A percentile compares a stretch with the other conserved stretches of the same genome.
Evolutionary conservation across 805 yeast species (phyloP).

Genomic region (Saturnispora gosingensis): DNA sequence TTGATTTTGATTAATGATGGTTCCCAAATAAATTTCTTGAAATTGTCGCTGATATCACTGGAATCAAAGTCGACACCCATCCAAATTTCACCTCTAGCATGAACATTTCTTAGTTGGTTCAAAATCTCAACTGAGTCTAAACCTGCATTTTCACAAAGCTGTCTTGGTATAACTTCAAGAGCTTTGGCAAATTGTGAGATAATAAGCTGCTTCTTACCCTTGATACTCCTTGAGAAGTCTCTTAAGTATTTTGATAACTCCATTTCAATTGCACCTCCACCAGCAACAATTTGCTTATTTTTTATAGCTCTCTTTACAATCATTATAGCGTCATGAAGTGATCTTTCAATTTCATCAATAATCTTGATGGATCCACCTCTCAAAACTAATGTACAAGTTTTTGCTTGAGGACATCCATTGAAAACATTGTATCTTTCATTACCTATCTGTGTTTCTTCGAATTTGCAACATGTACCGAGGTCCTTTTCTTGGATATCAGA

Average conservation of each 20-base stretch:
- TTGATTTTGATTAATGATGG: conserved; percentile 90
- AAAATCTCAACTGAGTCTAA: conserved; percentile 93
- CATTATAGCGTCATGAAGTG: conserved; percentile 97
- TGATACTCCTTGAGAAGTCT: conserved; percentile 76
- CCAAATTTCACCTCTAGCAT: conserved; percentile 88
- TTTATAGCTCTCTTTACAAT: conserved; percentile 91
- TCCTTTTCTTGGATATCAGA: conserved; percentile 56
- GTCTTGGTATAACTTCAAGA: conserved; percentile 92
- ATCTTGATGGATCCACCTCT: conserved; percentile 99
- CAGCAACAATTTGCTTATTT: conserved; percentile 84
- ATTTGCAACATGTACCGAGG: conserved; percentile 74
- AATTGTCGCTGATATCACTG: conserved; percentile 75
- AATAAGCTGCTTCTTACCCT: conserved; percentile 93
- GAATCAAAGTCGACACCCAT: conserved; percentile 85
- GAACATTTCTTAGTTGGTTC: conserved; percentile 85
- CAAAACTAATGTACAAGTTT: conserved; percentile 84
- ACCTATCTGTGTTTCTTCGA: conserved; percentile 95
- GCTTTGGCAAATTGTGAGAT: conserved; percentile 92
- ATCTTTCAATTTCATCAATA: conserved; percentile 96
- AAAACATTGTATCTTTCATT: conserved; percentile 90
- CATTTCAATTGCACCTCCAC: conserved; percentile 99
- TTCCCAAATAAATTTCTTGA: conserved; percentile 90
- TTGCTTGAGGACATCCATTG: conserved; percentile 84
- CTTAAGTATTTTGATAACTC: conserved; percentile 83
- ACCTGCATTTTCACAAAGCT: conserved; percentile 98